Evolutionary conservation across 225 moss, liverwort and hornwort species (phyloP), one percentile per base, ranked within the genome.

Genomic region (Rhytidiadelphus loreus): DNA sequence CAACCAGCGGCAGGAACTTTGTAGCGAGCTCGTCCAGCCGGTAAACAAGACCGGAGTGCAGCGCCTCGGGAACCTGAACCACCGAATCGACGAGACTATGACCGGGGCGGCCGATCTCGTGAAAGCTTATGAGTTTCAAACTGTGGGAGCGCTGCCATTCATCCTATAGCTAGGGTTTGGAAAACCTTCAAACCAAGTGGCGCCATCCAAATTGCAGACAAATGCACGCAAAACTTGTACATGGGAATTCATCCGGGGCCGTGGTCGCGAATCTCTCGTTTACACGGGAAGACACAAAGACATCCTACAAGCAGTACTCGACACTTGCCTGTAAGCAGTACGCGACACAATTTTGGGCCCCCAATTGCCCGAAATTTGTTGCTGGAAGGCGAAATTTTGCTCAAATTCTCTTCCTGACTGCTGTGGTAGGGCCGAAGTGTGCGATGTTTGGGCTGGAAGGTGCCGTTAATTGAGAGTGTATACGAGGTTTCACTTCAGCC

Each of bases 51-150:
- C 93, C 18, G 82, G 7, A 3, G 88, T 89, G 83, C 90, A 86
- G 80, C 86, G 46, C 53, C 0, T 48, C n/a, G 44, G 48, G 29
- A 55, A 66, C 7, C 75, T 68, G 3, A 56, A 83, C 72, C 89
- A 92, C 85, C 87, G 91, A 18, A 12, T 95, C 11, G 95, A 95
- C 82, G 93, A 93, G 53, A 91, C 89, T 6, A 19, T 94, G 85
- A n/a, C 78, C 68, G 8, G 7, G 43, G 63, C 53, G 19, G 85
- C 86, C 16, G 76, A 88, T n/a, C 85, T 60, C 70, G 91, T 92
- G 32, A 93, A 92, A 83, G 83, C 86, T 41, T 95, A 91, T 57
- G 95, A 95, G 90, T 85, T 86, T 8, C 79, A 23, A 85, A 87
- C 86, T 4, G 89, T 93, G 23, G 95, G 95, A 17, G 7, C 13